phyloP scores from a whole-genome alignment of 2,329 filamentous ascomycete species.

The Plectosphaerella plurivora region DNA sequence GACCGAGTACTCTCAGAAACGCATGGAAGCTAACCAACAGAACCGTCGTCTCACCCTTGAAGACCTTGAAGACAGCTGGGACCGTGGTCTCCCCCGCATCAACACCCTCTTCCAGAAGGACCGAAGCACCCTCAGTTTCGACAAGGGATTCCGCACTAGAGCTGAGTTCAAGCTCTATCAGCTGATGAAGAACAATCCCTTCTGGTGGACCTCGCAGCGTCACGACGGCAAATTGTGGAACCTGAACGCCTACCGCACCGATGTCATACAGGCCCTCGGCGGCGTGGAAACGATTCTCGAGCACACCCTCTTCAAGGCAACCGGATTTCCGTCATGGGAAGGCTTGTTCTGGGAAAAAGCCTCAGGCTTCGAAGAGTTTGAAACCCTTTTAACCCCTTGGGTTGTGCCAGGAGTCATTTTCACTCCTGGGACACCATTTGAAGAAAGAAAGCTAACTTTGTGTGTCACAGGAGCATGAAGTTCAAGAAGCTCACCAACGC shows the following conservation, averaged over 20 bases:
- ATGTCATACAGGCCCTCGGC: constrained; percentile 92
- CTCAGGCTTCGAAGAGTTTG: constrained; percentile 39
- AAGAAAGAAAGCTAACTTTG: constrained; percentile 20
- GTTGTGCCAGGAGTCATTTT: neutral
- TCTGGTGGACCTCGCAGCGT: constrained; percentile 98
- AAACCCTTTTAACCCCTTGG: too few relatives aligned
- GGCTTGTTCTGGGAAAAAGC: constrained; percentile 86
- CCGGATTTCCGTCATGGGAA: constrained; percentile 95
- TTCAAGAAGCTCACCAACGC: constrained; percentile 99
- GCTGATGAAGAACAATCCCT: constrained; percentile 98
- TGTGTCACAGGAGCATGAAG: constrained; percentile 60
- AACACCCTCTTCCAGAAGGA: constrained; percentile 99
- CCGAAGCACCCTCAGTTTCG: constrained; percentile 91
- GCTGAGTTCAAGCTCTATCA: constrained; percentile 99
- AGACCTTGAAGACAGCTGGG: constrained; percentile 97
- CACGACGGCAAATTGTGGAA: constrained; percentile 99
- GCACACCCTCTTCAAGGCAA: constrained; percentile 94
- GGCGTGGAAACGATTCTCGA: constrained; percentile 98
- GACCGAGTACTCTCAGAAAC: constrained; percentile 99
- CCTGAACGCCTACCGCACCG: constrained; percentile 88
- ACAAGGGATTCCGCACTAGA: constrained; percentile 94
- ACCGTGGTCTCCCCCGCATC: constrained; percentile 93
- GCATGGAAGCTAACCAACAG: constrained; percentile 93
- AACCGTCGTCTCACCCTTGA: constrained; percentile 92
- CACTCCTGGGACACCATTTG: too few relatives aligned